phyloP scores from a whole-genome alignment of 352 stramenopile genomes.

The Phytophthora vignae region DNA sequence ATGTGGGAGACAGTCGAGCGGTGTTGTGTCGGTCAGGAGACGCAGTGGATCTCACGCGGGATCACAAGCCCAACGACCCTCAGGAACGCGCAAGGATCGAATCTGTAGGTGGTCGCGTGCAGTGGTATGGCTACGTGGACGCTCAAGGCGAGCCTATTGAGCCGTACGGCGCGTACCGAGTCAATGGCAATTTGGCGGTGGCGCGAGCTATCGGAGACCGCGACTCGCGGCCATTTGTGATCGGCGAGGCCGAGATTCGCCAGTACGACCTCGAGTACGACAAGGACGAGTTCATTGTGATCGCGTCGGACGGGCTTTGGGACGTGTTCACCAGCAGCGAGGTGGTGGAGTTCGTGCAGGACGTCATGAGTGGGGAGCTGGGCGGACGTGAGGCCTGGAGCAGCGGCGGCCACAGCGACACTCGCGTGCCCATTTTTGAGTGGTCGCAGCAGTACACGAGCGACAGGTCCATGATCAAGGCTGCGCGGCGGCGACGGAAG shows the following conservation, averaged over 20 bases:
- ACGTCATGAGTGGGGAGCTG: conserved; percentile 87
- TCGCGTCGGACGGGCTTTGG: conserved; percentile 94
- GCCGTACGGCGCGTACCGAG: conserved; percentile 90
- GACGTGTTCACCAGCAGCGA: conserved; percentile 94
- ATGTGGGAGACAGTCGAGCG: conserved; percentile 96
- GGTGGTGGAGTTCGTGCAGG: conserved; percentile 92
- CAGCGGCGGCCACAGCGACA: conserved; percentile 83
- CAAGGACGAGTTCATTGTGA: conserved; percentile 93
- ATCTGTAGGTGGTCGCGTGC: conserved; percentile 83
- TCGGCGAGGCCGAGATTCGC: conserved; percentile 81
- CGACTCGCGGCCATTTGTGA: conserved; percentile 88
- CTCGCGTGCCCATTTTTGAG: conserved; percentile 87
- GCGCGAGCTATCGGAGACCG: conserved; percentile 92
- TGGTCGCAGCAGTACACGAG: conserved; percentile 93
- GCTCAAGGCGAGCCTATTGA: conserved; percentile 85
- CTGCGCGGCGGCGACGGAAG: conserved; percentile 86
- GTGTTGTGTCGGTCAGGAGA: conserved; percentile 90
- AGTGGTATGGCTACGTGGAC: conserved; percentile 92
- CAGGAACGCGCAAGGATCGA: conserved; percentile 80
- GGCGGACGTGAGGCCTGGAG: conserved; percentile 84
- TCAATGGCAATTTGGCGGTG: conserved; percentile 94
- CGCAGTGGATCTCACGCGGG: conserved; percentile 77
- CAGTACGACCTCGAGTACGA: conserved; percentile 78
- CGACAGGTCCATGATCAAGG: conserved; percentile 92
- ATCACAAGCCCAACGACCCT: conserved; percentile 92